Percentiles rank a stretch among this genome's conserved stretches.
Conservation (phyloP, 2,329 filamentous ascomycete genomes). For the Trichoderma simmonsii region DNA sequence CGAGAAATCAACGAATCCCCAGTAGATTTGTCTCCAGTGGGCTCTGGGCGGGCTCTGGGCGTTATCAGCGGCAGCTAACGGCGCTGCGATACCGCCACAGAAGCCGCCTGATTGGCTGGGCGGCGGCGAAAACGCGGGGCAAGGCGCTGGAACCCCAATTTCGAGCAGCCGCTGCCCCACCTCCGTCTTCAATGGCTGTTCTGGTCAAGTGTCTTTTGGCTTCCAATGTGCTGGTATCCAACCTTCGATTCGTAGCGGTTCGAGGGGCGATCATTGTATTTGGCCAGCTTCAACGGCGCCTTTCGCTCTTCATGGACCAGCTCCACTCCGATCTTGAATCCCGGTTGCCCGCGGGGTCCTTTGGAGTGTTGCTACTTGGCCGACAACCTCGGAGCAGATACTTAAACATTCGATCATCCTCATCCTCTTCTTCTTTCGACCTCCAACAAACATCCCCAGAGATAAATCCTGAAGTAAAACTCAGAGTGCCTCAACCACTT, state of each 20-base stretch:
- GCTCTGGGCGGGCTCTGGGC: neutral
- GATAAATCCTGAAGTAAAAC: neutral
- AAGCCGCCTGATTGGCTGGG: neutral
- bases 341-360: neutral
- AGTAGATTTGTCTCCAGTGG: neutral
- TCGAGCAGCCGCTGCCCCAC: neutral
- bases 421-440: neutral
- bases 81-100: neutral
- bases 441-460: neutral
- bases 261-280: neutral
- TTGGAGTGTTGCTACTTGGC: neutral
- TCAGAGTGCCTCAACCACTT: neutral
- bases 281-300: neutral
- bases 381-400: neutral
- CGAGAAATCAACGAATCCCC: neutral
- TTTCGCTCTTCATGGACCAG: neutral
- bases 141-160: neutral
- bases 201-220: neutral
- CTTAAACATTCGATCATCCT: neutral
- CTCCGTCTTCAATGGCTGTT: neutral
- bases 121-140: conserved; percentile 3
- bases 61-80: neutral
- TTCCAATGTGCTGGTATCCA: neutral
- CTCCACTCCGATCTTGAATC: neutral
- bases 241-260: neutral